A percentile compares a stretch with the other conserved stretches of the same genome.
These are phyloP conservation scores for Paramecium sonneborni DNA, from an alignment of 73 alveolate genomes.

Conservation along the genomic window DNA sequence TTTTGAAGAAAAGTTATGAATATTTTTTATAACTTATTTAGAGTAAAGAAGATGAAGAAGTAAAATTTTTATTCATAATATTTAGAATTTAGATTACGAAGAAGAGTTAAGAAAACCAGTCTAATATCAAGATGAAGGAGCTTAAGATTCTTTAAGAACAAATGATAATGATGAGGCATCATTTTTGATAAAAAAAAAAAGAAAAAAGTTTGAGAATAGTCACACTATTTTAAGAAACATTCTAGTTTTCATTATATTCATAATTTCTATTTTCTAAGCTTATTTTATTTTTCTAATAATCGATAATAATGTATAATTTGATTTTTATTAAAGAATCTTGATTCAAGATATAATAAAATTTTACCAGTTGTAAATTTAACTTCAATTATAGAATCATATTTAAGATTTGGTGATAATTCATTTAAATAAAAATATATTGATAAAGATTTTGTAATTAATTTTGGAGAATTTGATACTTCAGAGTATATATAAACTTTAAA, in stretches of 20 bases:
- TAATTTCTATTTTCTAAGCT: neutral
- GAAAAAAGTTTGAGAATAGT: neutral
- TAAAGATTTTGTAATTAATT: neutral
- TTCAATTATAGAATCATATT: constrained; percentile 5
- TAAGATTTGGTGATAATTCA: constrained; percentile 5
- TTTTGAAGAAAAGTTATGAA: neutral
- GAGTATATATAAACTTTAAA: neutral
- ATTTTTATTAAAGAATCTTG: neutral
- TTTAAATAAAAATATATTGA: neutral
- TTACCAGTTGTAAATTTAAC: constrained; percentile 4
- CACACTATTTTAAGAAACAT: neutral
- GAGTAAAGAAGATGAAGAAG: neutral
- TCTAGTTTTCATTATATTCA: neutral
- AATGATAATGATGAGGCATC: neutral
- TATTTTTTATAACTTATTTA: neutral
- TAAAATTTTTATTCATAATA: neutral
- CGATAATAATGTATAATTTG: neutral
- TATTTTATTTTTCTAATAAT: neutral
- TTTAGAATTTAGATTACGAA: neutral
- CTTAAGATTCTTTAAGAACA: neutral
- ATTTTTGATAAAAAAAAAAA: neutral
- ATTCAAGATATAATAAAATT: neutral
- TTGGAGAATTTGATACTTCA: neutral
- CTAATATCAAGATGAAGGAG: neutral
- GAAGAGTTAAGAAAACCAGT: neutral